Evolutionary conservation across 2,329 filamentous ascomycete genomes (phyloP), one percentile per base, ranked within the genome.

Genomic region (Sclerotiophoma versabilis): DNA sequence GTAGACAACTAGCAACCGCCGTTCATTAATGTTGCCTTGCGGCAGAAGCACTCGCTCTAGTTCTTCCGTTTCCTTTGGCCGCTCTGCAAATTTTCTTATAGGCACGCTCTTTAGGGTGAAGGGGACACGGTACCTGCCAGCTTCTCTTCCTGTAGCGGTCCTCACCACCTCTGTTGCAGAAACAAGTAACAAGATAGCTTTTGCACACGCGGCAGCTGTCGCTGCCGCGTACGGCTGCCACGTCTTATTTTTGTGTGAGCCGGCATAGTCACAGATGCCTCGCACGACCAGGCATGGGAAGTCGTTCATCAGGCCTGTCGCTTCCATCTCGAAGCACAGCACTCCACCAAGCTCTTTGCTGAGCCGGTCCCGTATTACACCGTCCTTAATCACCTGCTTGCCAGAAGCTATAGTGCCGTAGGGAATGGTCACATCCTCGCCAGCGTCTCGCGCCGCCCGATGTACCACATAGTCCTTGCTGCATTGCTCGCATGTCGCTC

Each of bases 1-100:
- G 38, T 57, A 38, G 12, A 54, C 33, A n/a, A 49, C 54, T 11
- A 60, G 27, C 5, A 63, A 15, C 23, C 44, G 45, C 22, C 23
- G 57, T 32, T 44, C 12, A 7, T 43, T 36, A 9, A 22, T 2
- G 7, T n/a, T 22, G 2, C n/a, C 23, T 19, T 42, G 27, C 27
- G n/a, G 37, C 11, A 60, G 32, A 27, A 62, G 44, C 11, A 23
- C 49, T 44, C 32, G 49, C 45, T 62, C 59, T 23, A 62, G 45
- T 20, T 23, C 49, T 42, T 39, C 22, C 41, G 46, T 62, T 9
- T 64, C 59, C 12, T 5, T 25, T 27, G 32, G 39, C 4, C 57
- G 53, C 10, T 60, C 55, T 23, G 48, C 59, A 57, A 62, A 64
- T 39, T 55, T 61, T 5, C 53, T 49, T 26, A 49, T 10, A 39